phyloP scores from a whole-genome alignment of 164 flowering plant species.

The Buxus sempervirens region DNA sequence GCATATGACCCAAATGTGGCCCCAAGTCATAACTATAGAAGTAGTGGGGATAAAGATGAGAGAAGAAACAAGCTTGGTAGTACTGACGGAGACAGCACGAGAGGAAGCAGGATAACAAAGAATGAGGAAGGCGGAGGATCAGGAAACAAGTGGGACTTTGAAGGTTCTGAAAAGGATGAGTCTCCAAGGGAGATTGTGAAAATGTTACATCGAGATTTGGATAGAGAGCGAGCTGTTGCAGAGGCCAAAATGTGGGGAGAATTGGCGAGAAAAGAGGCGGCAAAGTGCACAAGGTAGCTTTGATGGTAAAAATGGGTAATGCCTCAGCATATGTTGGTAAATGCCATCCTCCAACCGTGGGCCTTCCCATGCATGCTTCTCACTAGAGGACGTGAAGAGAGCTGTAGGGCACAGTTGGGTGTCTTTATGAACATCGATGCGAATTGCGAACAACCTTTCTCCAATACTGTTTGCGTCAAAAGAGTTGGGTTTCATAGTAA shows the following conservation, averaged over 20 bases:
- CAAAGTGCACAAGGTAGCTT: constrained; percentile 60
- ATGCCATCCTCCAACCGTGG: constrained; percentile 7
- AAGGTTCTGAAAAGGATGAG: constrained; percentile 73
- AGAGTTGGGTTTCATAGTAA: constrained; percentile 12
- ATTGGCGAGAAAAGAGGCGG: constrained; percentile 74
- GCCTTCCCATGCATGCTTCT: constrained; percentile 7
- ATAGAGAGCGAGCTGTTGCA: constrained; percentile 89
- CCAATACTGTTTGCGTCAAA: not conserved
- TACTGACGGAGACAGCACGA: constrained; percentile 17
- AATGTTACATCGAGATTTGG: constrained; percentile 49
- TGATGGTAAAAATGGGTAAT: constrained; percentile 37
- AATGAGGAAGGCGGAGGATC: constrained; percentile 62
- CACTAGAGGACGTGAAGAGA: constrained; percentile 1
- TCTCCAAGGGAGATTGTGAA: constrained; percentile 70
- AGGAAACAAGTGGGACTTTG: constrained; percentile 61
- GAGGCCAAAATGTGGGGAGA: constrained; percentile 98
- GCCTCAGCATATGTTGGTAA: not conserved
- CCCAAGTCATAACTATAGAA: constrained; percentile 11
- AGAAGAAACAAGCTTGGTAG: constrained; percentile 26
- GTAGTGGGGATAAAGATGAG: constrained; percentile 21
- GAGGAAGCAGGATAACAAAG: constrained; percentile 27
- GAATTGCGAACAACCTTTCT: not conserved
- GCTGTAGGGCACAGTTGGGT: constrained; percentile 1
- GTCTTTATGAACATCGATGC: not conserved
- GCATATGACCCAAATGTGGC: constrained; percentile 27